Evolutionary conservation across 2,329 filamentous ascomycete species (phyloP).

Genomic region (Penicillium occitanis): DNA sequence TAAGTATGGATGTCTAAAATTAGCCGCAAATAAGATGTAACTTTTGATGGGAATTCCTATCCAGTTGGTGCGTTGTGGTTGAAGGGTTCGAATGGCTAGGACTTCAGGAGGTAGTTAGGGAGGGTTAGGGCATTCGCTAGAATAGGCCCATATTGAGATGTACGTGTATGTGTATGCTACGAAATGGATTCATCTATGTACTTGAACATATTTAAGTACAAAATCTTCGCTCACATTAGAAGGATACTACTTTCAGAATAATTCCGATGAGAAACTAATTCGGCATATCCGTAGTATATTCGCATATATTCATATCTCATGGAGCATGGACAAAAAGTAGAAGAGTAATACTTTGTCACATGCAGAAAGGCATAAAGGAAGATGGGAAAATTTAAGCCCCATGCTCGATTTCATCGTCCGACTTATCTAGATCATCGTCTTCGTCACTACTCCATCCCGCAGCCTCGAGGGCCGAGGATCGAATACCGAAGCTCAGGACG

Average conservation of each 20-base stretch:
- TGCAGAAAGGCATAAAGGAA: not conserved
- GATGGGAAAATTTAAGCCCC: slow-evolving; percentile 5
- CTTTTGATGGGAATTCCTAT: not conserved
- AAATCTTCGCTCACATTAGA: not conserved
- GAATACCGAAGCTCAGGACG: slow-evolving; percentile 73
- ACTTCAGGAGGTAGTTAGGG: not conserved
- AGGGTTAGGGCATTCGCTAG: not conserved
- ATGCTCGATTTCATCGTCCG: slow-evolving; percentile 47
- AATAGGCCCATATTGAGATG: not conserved
- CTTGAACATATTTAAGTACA: not conserved
- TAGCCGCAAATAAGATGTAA: not conserved
- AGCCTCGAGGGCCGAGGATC: slow-evolving; percentile 60
- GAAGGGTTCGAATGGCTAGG: not conserved
- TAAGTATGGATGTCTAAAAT: not conserved
- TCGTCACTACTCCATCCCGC: slow-evolving; percentile 53
- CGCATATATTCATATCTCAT: slow-evolving; percentile 2
- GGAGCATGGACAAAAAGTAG: not conserved
- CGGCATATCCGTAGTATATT: not conserved
- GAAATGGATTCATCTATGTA: not conserved
- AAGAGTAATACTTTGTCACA: not conserved
- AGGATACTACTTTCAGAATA: not conserved
- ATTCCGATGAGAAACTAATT: too few relatives aligned
- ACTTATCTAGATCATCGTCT: slow-evolving; percentile 40
- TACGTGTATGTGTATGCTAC: not conserved
- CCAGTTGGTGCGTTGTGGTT: not conserved